A percentile compares a stretch with the other conserved stretches of the same genome.
Evolutionary conservation across 106 monocot genomes (phyloP).

Genomic region (Platanthera zijinensis): DNA sequence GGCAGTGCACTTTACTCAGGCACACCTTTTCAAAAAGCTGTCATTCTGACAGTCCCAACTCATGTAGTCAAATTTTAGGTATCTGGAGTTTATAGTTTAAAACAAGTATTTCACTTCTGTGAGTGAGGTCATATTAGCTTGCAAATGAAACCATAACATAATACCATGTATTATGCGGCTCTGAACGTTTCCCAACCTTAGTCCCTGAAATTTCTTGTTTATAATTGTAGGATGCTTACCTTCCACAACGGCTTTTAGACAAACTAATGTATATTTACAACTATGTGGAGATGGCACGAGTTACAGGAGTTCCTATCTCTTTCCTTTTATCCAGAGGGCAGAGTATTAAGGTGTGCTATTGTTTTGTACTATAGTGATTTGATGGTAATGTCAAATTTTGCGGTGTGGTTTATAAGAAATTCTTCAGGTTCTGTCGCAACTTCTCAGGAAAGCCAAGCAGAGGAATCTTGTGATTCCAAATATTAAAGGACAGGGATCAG

Average conservation of each 20-base stretch:
- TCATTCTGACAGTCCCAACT: background rate
- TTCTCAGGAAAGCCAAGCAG: slow-evolving; percentile 91
- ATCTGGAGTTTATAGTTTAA: background rate
- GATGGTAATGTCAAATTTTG: background rate
- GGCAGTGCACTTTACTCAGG: background rate
- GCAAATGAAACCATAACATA: background rate
- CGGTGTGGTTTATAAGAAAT: slow-evolving; percentile 3
- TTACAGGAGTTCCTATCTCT: slow-evolving; percentile 97
- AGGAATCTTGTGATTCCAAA: slow-evolving; percentile 92
- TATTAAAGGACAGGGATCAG: slow-evolving; percentile 86
- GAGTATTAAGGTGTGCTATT: slow-evolving; percentile 75
- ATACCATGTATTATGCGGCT: background rate
- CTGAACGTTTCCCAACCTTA: background rate
- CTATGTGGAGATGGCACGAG: slow-evolving; percentile 99
- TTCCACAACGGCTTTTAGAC: slow-evolving; percentile 92
- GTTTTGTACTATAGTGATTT: background rate
- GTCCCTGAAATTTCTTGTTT: slow-evolving; percentile 3
- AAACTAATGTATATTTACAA: slow-evolving; percentile 97
- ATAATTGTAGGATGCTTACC: slow-evolving; percentile 89
- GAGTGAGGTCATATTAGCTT: background rate
- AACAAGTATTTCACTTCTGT: background rate
- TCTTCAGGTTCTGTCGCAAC: slow-evolving; percentile 88
- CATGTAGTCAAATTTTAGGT: background rate
- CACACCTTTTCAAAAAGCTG: background rate
- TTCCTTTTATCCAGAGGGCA: slow-evolving; percentile 94